Conservation (phyloP, 345 rosid species). For the Rhodomyrtus tomentosa region DNA sequence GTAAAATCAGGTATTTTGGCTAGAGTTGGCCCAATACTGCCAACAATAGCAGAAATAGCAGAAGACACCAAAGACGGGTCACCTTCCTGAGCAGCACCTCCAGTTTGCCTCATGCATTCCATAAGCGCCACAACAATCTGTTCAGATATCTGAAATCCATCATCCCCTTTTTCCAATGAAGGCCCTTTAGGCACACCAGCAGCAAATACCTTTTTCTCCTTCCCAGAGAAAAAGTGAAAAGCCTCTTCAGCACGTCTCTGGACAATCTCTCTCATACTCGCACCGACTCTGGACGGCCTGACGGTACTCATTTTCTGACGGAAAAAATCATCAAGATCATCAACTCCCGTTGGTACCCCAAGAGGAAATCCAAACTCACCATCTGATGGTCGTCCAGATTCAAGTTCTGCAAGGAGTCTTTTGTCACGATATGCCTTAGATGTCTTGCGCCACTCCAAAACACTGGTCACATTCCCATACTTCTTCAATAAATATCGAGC, state of each 20-base stretch:
- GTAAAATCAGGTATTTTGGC: slow-evolving; percentile 69
- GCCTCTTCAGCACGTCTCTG: slow-evolving; percentile 64
- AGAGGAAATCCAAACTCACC: slow-evolving; percentile 68
- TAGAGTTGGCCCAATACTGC: slow-evolving; percentile 51
- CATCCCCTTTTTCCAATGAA: slow-evolving; percentile 52
- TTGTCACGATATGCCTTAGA: slow-evolving; percentile 61
- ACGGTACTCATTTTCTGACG: slow-evolving; percentile 64
- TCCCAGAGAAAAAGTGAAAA: slow-evolving; percentile 36
- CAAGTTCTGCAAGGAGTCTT: slow-evolving; percentile 85
- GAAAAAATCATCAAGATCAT: slow-evolving; percentile 75
- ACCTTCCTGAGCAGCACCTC: slow-evolving; percentile 98
- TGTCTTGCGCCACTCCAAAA: slow-evolving; percentile 83
- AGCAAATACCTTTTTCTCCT: slow-evolving; percentile 52
- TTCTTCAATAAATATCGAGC: slow-evolving; percentile 70
- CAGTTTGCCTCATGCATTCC: slow-evolving; percentile 86
- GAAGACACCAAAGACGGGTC: slow-evolving; percentile 92
- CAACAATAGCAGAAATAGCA: slow-evolving; percentile 81
- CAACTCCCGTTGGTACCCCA: slow-evolving; percentile 79
- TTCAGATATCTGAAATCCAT: slow-evolving; percentile 73
- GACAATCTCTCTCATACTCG: slow-evolving; percentile 75
- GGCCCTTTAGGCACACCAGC: slow-evolving; percentile 40
- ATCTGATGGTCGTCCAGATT: slow-evolving; percentile 54
- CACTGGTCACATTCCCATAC: slow-evolving; percentile 65
- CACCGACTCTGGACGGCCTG: slow-evolving; percentile 66
- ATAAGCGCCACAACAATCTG: slow-evolving; percentile 57